These are phyloP conservation scores for Cryphonectria radicalis DNA, from an alignment of 2,329 filamentous ascomycete genomes.

Conservation along the genomic window DNA sequence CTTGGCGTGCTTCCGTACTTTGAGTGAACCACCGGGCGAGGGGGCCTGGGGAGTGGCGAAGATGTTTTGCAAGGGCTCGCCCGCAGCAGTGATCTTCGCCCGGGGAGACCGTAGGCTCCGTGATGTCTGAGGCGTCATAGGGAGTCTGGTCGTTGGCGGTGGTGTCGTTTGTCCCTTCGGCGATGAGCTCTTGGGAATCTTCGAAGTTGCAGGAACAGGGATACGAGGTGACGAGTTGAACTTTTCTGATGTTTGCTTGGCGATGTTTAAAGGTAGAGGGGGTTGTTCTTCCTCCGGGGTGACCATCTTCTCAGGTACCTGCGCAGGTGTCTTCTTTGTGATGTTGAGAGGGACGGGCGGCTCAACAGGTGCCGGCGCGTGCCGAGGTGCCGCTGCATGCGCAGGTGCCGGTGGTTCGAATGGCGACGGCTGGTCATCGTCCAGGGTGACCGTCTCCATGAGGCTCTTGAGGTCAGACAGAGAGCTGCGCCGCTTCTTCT, in stretches of 20 bases:
- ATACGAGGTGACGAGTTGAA: conserved; percentile 57
- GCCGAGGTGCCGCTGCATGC: background rate
- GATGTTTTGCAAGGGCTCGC: conserved; percentile 21
- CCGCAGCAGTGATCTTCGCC: conserved; percentile 52
- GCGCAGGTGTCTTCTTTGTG: conserved; percentile 24
- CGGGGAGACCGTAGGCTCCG: conserved; percentile 47
- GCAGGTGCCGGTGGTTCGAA: background rate
- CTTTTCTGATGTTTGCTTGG: conserved; percentile 60
- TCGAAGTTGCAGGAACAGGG: conserved; percentile 47
- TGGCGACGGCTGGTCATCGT: conserved; percentile 34
- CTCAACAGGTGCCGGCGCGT: background rate
- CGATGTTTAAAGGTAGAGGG: conserved; percentile 53
- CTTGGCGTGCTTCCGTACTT: conserved; percentile 47
- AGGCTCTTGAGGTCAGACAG: conserved; percentile 77
- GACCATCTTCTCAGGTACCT: conserved; percentile 31
- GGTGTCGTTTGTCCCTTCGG: conserved; percentile 18
- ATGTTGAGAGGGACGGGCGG: background rate
- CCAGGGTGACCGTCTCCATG: conserved; percentile 64
- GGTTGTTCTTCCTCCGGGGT: conserved; percentile 34
- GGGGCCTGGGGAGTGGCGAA: conserved; percentile 27
- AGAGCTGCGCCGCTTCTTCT: conserved; percentile 87
- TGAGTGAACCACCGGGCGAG: conserved; percentile 27
- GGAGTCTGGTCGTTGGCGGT: conserved; percentile 46
- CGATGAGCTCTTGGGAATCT: conserved; percentile 56
- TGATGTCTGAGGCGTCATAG: conserved; percentile 50